Evolutionary conservation across 805 yeast species (phyloP), one percentile per base, ranked within the genome.

Genomic region (Wickerhamiella lipophila): DNA sequence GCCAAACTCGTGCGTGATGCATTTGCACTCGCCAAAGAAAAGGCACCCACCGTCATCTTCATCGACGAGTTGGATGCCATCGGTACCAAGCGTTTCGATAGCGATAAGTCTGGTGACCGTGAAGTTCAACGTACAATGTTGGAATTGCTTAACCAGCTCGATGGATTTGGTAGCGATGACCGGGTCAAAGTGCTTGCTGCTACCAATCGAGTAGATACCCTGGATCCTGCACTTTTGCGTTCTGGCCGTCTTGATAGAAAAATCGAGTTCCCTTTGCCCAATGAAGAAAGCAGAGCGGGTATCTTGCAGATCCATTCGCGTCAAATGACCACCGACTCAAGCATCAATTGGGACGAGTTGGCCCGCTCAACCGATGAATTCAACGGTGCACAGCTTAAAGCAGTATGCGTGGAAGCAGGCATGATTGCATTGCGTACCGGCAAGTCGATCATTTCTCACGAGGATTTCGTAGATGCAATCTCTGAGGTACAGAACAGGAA

Each of bases 91-190:
- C 81, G 99, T 68, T 89, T 89, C 65, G 98, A 92, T 64, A 86
- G 96, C 18, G 94, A 89, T 58, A 88, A 92, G 59, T 84, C 94
- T 38, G 98, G 98, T 65, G 98, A 92, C 67, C 78, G 97, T 64
- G 98, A 92, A 71, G 96, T 92, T 50, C 98, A 92, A 69, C 82
- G 98, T 77, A 92, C 99, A 27, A 92, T 92, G 99, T 76, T 92
- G 77, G 99, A 92, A 68, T 74, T 92, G 61, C 77, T 92, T 61
- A 92, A 92, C 68, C 98, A 92, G 69, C 74, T 92, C 67, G 99
- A 92, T 69, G 99, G 99, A 44, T 92, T 92, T 63, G 95, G 94
- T 27, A 83, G 95, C 21, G 97, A 92, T 67, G 98, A 92, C 63
- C 74, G 96, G 56, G 98, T 92, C 50, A 92, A 92, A 68, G 97